These are phyloP conservation scores for Dactylellina leptospora DNA, from an alignment of 2,329 filamentous ascomycete genomes.

Conservation along the genomic window DNA sequence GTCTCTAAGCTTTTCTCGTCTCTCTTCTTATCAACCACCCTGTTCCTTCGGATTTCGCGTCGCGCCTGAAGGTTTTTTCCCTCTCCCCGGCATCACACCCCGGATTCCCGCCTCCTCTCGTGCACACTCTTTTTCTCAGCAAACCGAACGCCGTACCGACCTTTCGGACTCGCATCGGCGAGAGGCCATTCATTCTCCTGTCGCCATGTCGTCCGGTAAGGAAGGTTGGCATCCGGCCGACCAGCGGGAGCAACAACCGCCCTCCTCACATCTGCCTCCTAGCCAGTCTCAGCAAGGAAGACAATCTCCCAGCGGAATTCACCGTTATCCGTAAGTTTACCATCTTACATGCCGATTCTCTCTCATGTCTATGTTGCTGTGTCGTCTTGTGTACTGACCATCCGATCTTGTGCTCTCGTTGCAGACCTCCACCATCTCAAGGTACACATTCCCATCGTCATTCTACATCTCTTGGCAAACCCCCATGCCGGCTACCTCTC, in stretches of 20 bases:
- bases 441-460: constrained; percentile 29
- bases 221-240: constrained; percentile 51
- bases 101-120: constrained; percentile 17
- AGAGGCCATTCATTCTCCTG: constrained; percentile 1
- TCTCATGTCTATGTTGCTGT: background rate
- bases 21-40: constrained; percentile 1
- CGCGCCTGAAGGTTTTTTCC: constrained; percentile 41
- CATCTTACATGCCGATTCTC: background rate
- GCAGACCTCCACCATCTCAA: constrained; percentile 40
- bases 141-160: constrained; percentile 3
- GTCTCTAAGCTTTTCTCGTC: constrained; percentile 15
- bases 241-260: constrained; percentile 49
- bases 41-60: constrained; percentile 35
- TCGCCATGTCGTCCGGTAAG: constrained; percentile 47
- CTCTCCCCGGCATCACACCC: constrained; percentile 8
- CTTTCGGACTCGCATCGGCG: background rate
- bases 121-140: constrained; percentile 2
- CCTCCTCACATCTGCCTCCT: constrained; percentile 40
- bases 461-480: constrained; percentile 6
- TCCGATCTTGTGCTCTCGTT: constrained; percentile 6
- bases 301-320: constrained; percentile 45
- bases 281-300: constrained; percentile 31
- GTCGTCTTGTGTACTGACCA: constrained; percentile 8
- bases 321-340: constrained; percentile 42
- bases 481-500: constrained; percentile 1